These are phyloP conservation scores for Talaromyces sp. DNA, from an alignment of 2,329 filamentous ascomycete genomes.

Conservation along the genomic window DNA sequence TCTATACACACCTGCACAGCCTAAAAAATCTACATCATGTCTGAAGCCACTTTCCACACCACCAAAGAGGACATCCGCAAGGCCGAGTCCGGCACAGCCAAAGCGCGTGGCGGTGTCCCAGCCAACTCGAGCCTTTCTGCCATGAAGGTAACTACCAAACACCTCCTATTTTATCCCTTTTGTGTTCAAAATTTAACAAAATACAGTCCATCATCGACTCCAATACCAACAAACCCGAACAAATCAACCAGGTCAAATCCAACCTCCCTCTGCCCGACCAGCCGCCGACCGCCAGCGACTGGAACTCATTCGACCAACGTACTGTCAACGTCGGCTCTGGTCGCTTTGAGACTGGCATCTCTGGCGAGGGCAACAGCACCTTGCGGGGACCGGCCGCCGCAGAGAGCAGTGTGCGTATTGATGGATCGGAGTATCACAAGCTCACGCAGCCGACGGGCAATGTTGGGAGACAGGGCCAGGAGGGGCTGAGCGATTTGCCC, in stretches of 20 bases:
- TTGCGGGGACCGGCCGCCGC: constrained; percentile 58
- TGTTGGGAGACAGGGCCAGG: constrained; percentile 60
- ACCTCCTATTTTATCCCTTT: neutral
- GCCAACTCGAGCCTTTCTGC: constrained; percentile 41
- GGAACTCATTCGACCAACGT: constrained; percentile 65
- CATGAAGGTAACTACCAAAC: constrained; percentile 38
- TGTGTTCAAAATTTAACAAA: neutral
- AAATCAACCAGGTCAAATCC: constrained; percentile 63
- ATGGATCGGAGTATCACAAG: constrained; percentile 52
- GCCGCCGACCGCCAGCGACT: constrained; percentile 72
- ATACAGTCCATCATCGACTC: constrained; percentile 36
- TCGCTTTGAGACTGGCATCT: constrained; percentile 49
- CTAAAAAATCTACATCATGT: constrained; percentile 19
- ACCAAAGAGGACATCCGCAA: constrained; percentile 49
- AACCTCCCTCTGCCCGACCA: constrained; percentile 78
- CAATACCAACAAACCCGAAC: constrained; percentile 52
- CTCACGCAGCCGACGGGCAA: constrained; percentile 38
- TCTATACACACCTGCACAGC: neutral
- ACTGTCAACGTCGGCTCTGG: constrained; percentile 69
- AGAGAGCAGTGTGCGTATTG: constrained; percentile 47
- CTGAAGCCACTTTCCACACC: constrained; percentile 43
- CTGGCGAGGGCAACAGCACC: constrained; percentile 45
- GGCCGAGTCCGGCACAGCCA: constrained; percentile 39
- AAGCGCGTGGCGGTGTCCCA: constrained; percentile 35
- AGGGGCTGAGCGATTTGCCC: constrained; percentile 53